These are phyloP conservation scores for Ophiosphaerella korrae DNA, from an alignment of 2,329 filamentous ascomycete species.

Conservation along the genomic window DNA sequence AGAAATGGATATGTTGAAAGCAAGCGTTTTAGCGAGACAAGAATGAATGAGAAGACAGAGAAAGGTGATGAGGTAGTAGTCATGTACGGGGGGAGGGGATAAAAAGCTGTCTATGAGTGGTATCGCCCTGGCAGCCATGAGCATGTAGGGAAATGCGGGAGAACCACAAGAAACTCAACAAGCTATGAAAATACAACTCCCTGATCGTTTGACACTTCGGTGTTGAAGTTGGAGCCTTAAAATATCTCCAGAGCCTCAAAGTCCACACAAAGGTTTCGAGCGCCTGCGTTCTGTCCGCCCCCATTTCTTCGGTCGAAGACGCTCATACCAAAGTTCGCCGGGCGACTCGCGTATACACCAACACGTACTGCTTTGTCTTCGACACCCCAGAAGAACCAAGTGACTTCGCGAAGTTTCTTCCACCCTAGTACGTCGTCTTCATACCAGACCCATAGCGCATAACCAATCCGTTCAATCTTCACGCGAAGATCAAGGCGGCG, in stretches of 20 bases:
- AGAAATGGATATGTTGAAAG: not conserved
- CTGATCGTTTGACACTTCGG: not conserved
- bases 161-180: not conserved
- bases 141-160: not conserved
- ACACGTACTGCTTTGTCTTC: conserved; percentile 64
- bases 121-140: conserved; percentile 6
- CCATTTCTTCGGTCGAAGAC: conserved; percentile 42
- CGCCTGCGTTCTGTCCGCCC: conserved; percentile 27
- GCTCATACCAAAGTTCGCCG: conserved; percentile 53
- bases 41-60: not conserved
- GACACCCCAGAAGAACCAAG: conserved; percentile 66
- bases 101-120: conserved; percentile 3
- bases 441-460: conserved; percentile 64
- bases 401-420: conserved; percentile 65
- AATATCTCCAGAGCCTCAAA: conserved; percentile 51
- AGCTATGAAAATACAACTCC: not conserved
- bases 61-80: not conserved
- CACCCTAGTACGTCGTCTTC: conserved; percentile 53
- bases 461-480: conserved; percentile 62
- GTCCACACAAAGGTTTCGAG: conserved; percentile 47
- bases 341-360: conserved; percentile 63
- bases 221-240: conserved; percentile 7
- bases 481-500: conserved; percentile 57
- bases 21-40: not conserved
- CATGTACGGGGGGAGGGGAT: not conserved